Base-by-base conservation (phyloP, 1,284 basidiomycete genomes). In the Farysia itapuensis region DNA sequence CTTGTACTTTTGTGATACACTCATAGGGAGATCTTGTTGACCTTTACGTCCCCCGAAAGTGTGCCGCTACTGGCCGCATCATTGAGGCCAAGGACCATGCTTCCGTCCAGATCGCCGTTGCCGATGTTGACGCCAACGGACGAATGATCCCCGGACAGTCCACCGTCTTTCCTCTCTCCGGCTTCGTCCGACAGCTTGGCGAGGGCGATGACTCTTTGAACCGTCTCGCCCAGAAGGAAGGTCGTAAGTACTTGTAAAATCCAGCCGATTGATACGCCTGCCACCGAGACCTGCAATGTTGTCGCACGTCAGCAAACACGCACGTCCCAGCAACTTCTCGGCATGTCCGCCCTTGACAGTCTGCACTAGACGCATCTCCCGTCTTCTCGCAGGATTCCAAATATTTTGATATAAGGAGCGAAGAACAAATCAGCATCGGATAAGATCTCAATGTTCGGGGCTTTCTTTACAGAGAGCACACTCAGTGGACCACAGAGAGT, bases 11-110 rank as follows among this genome's bases (percentile, higher is more conserved):
- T n/a, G n/a, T n/a, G n/a, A n/a, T n/a, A n/a, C n/a, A n/a, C n/a
- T n/a, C n/a, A 52, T 70, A 96, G 90, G 93, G 94, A 83, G 84
- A 90, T 79, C 93, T 98, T 79, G 94, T 98, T 78, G 94, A 98
- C 84, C 91, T 98, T 81, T 98, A 98, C 84, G 92, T 98, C 79
- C 94, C 94, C 79, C 90, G 94, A 84, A 97, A 98, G 82, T 98
- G 95, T 61, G 74, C 74, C 21, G 75, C 74, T 58, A 69, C 77
- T 87, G 90, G 91, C 84, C 89, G 91, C 70, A 83, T 96, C 77
- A 96, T 96, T 80, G 94, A 90, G 72, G 89, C 94, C 77, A 97
- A 98, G 83, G 94, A 99, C 81, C 91, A 97, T 80, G 92, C 94
- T 35, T 96, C 93, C 35, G 90, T 98, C 75, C 94, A 99, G 80